Evolutionary conservation across 192 early-diverging fungal species (phyloP), one percentile per base, ranked within the genome.

Genomic region (Backusella circina): DNA sequence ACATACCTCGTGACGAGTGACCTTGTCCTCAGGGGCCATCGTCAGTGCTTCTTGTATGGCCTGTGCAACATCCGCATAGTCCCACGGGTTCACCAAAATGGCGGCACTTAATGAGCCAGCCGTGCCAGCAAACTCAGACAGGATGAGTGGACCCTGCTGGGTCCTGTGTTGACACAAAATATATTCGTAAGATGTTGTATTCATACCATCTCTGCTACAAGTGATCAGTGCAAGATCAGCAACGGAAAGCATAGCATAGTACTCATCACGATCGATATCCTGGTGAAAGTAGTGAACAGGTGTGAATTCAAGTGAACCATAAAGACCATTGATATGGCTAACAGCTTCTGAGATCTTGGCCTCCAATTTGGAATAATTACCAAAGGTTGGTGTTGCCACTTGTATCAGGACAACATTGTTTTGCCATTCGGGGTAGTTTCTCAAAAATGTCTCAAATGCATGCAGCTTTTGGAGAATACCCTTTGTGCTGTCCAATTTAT

Each of bases 121-220:
- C 15, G 95, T 97, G 31, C 98, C 98, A n/a, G 98, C 95, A 81
- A 99, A 99, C 81, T 99, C 98, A 79, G 93, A 95, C 36, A 99
- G 83, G 50, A 99, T 93, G 75, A 99, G 84, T 33, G 95, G 91
- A 36, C 92, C 93, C 72, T 93, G 88, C 72, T 95, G 94, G 38
- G 37, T 37, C 28, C 28, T 72, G 13, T 92, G 83, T 81, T 98
- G 97, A 81, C 96, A 97, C 38, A 98, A 91, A n/a, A 97, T 93
- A 83, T 91, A 98, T 84, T 98, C 96, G 73, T 97, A 92, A 57
- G 92, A 94, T 15, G 94, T 96, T 1, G 97, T 97, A 80, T 98
- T 98, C 98, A 99, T 98, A 32, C 97, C 98, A 80, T 99, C 98
- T n/a, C 98, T 92, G 10, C 97, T 88, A 61, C 91, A 89, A 0